phyloP scores from a whole-genome alignment of 768 basidiomycete genomes.

The Agaricus subrufescens region DNA sequence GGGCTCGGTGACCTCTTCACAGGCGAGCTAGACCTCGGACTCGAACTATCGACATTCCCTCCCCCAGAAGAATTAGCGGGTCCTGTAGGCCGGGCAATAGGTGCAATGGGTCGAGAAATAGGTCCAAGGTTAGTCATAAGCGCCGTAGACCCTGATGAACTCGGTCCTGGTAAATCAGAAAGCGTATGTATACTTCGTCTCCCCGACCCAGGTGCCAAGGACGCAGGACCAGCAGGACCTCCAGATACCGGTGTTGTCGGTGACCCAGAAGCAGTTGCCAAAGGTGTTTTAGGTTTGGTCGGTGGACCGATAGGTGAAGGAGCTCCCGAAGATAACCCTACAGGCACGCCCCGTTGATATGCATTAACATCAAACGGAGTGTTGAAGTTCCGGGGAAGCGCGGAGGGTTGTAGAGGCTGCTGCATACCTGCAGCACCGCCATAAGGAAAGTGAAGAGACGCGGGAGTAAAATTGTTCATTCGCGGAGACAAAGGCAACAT shows the following conservation, averaged over 20 bases:
- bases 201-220: slow-evolving; percentile 43
- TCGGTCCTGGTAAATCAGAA: slow-evolving; percentile 14
- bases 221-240: slow-evolving; percentile 22
- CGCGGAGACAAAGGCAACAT: slow-evolving; percentile 51
- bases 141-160: slow-evolving; percentile 6
- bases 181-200: slow-evolving; percentile 30
- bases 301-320: slow-evolving; percentile 55
- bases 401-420: slow-evolving; percentile 45
- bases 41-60: slow-evolving; percentile 42
- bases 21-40: slow-evolving; percentile 61
- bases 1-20: slow-evolving; percentile 44
- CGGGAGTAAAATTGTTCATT: slow-evolving; percentile 31
- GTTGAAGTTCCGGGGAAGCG: slow-evolving; percentile 50
- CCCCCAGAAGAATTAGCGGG: slow-evolving; percentile 13
- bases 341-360: slow-evolving; percentile 38
- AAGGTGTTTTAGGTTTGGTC: slow-evolving; percentile 38
- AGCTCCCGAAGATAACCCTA: slow-evolving; percentile 23
- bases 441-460: neutral
- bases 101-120: slow-evolving; percentile 58
- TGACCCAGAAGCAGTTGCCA: slow-evolving; percentile 21
- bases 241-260: slow-evolving; percentile 23
- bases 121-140: slow-evolving; percentile 48
- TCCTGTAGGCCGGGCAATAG: slow-evolving; percentile 61
- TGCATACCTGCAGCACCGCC: slow-evolving; percentile 32
- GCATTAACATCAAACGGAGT: slow-evolving; percentile 46